Evolutionary conservation across 73 alveolate genomes (phyloP).

Genomic region (Blepharisma stoltei): DNA sequence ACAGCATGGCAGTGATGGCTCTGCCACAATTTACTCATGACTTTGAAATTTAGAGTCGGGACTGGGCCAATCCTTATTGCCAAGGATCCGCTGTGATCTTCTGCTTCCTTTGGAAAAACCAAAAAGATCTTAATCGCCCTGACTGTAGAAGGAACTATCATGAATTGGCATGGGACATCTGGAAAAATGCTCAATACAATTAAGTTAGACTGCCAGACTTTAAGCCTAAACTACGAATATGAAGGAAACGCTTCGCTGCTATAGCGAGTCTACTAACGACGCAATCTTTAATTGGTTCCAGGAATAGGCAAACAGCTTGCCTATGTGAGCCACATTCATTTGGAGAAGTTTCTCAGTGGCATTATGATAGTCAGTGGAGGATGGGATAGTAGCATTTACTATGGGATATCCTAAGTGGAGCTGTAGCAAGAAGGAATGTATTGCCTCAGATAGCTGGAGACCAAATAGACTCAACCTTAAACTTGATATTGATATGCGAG

Average conservation of each 20-base stretch:
- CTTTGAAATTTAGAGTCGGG: background rate
- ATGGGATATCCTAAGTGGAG: slow-evolving; percentile 88
- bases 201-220: slow-evolving; percentile 59
- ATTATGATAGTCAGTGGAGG: slow-evolving; percentile 89
- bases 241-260: slow-evolving; percentile 90
- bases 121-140: slow-evolving; percentile 82
- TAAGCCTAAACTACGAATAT: slow-evolving; percentile 79
- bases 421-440: slow-evolving; percentile 69
- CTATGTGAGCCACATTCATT: slow-evolving; percentile 86
- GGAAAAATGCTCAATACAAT: slow-evolving; percentile 85
- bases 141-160: slow-evolving; percentile 86
- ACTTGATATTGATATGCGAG: slow-evolving; percentile 50
- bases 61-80: slow-evolving; percentile 64
- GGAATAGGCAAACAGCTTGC: slow-evolving; percentile 82
- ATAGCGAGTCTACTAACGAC: slow-evolving; percentile 91
- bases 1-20: background rate
- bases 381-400: slow-evolving; percentile 92
- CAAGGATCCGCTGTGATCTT: slow-evolving; percentile 84
- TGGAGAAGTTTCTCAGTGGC: slow-evolving; percentile 76
- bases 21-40: background rate
- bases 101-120: slow-evolving; percentile 49
- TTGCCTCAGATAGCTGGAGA: slow-evolving; percentile 96
- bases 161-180: slow-evolving; percentile 94
- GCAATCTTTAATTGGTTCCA: slow-evolving; percentile 58
- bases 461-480: slow-evolving; percentile 68